A percentile compares a stretch with the other conserved stretches of the same genome.
Conservation (phyloP, 352 stramenopile species). For the Phytophthora fragariae region DNA sequence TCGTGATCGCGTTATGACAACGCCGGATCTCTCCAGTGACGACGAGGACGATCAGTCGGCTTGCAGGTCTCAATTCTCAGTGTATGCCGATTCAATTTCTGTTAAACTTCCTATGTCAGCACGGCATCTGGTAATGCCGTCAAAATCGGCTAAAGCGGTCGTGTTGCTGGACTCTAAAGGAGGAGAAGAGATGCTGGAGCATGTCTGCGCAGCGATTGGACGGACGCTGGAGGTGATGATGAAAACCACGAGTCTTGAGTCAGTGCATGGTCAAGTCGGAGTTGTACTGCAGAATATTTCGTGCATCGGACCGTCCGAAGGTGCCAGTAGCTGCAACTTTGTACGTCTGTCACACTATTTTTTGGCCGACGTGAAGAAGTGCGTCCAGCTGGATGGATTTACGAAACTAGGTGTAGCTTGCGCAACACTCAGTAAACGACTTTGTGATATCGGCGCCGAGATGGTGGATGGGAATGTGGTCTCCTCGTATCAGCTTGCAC, state of each 20-base stretch:
- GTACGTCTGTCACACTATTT: constrained; percentile 40
- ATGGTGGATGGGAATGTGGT: constrained; percentile 14
- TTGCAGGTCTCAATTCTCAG: constrained; percentile 44
- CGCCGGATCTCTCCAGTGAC: neutral
- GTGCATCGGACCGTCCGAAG: constrained; percentile 10
- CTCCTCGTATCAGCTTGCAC: constrained; percentile 11
- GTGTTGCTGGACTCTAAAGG: constrained; percentile 51
- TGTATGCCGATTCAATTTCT: constrained; percentile 58
- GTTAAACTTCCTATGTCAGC: constrained; percentile 49
- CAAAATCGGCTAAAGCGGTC: constrained; percentile 37
- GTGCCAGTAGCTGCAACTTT: constrained; percentile 28
- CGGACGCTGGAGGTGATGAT: constrained; percentile 39
- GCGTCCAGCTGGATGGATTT: constrained; percentile 41
- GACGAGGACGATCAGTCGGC: constrained; percentile 8
- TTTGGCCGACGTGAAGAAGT: constrained; percentile 46
- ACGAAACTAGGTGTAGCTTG: constrained; percentile 55
- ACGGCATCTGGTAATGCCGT: constrained; percentile 40
- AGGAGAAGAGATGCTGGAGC: constrained; percentile 52
- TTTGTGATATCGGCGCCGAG: constrained; percentile 41
- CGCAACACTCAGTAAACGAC: constrained; percentile 48
- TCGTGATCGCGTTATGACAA: constrained; percentile 30
- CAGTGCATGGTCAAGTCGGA: constrained; percentile 31
- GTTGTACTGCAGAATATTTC: constrained; percentile 16
- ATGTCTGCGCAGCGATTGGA: constrained; percentile 49
- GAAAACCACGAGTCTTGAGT: constrained; percentile 17